Conservation (phyloP, 148 eudicot genomes). For the Pouteria glomerata region DNA sequence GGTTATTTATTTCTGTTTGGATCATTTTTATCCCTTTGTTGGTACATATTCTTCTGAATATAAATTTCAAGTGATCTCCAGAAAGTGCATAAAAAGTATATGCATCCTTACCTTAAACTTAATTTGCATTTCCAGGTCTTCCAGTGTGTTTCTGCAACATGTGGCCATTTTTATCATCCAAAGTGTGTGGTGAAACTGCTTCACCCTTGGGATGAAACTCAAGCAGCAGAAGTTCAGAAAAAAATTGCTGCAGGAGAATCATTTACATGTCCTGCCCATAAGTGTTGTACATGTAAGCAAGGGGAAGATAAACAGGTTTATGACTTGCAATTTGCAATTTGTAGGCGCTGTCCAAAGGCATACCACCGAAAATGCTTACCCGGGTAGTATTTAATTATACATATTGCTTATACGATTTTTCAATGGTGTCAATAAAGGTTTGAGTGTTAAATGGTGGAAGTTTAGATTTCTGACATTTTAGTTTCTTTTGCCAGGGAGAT, state of each 20-base stretch:
- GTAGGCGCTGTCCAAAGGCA: slow-evolving; percentile 89
- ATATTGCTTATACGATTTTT: background rate
- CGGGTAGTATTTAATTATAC: slow-evolving; percentile 28
- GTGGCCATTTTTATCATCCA: slow-evolving; percentile 83
- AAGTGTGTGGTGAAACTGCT: slow-evolving; percentile 53
- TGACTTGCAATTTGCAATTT: slow-evolving; percentile 71
- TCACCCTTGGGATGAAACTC: slow-evolving; percentile 26
- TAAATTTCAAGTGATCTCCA: background rate
- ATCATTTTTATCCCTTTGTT: no score
- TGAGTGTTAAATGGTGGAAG: background rate
- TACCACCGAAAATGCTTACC: slow-evolving; percentile 89
- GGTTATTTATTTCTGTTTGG: no score
- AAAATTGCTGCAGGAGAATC: slow-evolving; percentile 60
- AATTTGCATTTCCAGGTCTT: slow-evolving; percentile 59
- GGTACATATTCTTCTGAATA: background rate
- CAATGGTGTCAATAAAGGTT: background rate
- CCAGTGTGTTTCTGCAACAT: slow-evolving; percentile 72
- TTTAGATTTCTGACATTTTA: background rate
- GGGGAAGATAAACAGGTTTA: slow-evolving; percentile 44
- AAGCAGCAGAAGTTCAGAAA: slow-evolving; percentile 40
- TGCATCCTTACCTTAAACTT: no score
- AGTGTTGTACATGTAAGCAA: slow-evolving; percentile 51
- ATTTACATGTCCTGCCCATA: slow-evolving; percentile 71
- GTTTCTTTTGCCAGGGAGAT: slow-evolving; percentile 36
- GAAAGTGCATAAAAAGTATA: no score